Percentiles rank a stretch among this genome's conserved stretches.
Evolutionary conservation across 805 yeast genomes (phyloP).

Genomic region (Saccharomyces mikatae): DNA sequence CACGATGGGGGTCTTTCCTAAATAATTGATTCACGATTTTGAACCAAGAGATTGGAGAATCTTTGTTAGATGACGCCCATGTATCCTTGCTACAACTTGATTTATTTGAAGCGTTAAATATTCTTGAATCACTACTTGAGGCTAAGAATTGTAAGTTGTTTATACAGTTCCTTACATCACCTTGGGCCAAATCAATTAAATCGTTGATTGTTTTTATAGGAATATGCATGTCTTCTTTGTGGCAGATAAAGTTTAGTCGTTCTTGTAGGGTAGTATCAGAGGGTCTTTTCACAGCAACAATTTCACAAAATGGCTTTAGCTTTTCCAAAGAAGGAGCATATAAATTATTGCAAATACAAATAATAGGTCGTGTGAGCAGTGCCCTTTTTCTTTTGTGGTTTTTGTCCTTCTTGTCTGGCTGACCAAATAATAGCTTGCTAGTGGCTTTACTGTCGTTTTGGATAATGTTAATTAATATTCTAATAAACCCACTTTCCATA

Average conservation of each 20-base stretch:
- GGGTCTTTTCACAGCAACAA: slow-evolving; percentile 58
- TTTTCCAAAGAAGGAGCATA: slow-evolving; percentile 69
- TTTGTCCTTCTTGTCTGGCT: slow-evolving; percentile 7
- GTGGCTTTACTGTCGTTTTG: slow-evolving; percentile 50
- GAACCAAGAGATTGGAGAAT: slow-evolving; percentile 60
- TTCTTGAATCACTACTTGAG: neutral
- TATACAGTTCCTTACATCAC: slow-evolving; percentile 79
- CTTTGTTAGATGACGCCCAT: slow-evolving; percentile 39
- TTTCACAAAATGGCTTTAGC: slow-evolving; percentile 65
- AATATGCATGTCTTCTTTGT: slow-evolving; percentile 43
- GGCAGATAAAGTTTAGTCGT: slow-evolving; percentile 45
- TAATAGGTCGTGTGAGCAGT: slow-evolving; percentile 70
- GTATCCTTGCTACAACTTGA: neutral
- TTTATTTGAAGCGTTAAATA: slow-evolving; percentile 7
- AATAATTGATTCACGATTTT: slow-evolving; percentile 55
- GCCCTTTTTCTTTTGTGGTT: slow-evolving; percentile 31
- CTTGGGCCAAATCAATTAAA: slow-evolving; percentile 61
- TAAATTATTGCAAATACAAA: slow-evolving; percentile 85
- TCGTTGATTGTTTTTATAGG: slow-evolving; percentile 50
- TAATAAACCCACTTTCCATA: slow-evolving; percentile 56
- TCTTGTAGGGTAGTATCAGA: slow-evolving; percentile 38
- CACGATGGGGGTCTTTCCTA: slow-evolving; percentile 38
- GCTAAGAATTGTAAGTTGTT: slow-evolving; percentile 67
- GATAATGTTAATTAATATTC: slow-evolving; percentile 48
- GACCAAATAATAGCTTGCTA: slow-evolving; percentile 7